Percentiles rank a stretch among this genome's conserved stretches.
These are phyloP conservation scores for Dimocarpus longan DNA, from an alignment of 345 rosid genomes.

Conservation along the genomic window DNA sequence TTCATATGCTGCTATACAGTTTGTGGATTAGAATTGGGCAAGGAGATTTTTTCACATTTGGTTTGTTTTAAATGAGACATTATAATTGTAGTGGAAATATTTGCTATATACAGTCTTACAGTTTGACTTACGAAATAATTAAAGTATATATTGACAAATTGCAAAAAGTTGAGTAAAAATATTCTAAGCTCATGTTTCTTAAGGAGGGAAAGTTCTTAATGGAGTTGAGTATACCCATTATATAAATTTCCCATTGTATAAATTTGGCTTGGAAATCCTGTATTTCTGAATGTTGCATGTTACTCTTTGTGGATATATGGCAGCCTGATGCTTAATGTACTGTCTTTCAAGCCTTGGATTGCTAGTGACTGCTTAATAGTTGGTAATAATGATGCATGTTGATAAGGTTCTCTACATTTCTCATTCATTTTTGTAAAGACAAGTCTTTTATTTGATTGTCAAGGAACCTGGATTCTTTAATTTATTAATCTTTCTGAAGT, in stretches of 20 bases:
- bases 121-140: not conserved
- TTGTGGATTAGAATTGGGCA: not conserved
- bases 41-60: not conserved
- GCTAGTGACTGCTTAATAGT: not conserved
- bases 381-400: not conserved
- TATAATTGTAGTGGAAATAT: not conserved
- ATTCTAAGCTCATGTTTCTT: not conserved
- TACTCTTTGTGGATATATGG: not conserved
- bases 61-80: not conserved
- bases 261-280: not conserved
- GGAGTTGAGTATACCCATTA: not conserved
- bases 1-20: not conserved
- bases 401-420: not conserved
- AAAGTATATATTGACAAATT: not conserved
- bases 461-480: not conserved
- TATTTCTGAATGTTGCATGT: not conserved
- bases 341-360: not conserved
- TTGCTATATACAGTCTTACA: not conserved
- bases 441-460: not conserved
- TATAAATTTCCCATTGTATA: too few relatives aligned
- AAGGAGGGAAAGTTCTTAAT: not conserved
- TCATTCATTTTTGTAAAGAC: not conserved
- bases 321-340: not conserved
- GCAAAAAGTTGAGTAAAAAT: not conserved
- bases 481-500: not conserved